phyloP scores from a whole-genome alignment of 805 yeast species.

The Metschnikowia cerradonensis region DNA sequence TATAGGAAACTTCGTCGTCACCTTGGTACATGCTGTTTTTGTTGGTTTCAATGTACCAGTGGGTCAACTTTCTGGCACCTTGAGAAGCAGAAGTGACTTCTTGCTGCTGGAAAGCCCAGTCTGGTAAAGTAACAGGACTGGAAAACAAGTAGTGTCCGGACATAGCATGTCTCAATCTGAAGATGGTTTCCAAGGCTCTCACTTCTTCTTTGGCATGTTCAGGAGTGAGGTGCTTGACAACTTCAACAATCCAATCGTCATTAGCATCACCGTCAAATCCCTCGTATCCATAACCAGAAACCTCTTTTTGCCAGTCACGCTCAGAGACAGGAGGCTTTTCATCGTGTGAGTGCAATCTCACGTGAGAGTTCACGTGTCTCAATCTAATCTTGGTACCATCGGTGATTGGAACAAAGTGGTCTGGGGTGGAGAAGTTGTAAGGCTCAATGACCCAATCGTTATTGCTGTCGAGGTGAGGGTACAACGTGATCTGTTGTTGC shows the following conservation, averaged over 20 bases:
- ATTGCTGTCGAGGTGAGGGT: constrained; percentile 73
- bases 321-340: constrained; percentile 74
- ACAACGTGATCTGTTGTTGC: constrained; percentile 78
- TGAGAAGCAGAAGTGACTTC: constrained; percentile 78
- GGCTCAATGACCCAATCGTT: constrained; percentile 71
- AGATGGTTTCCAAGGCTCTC: constrained; percentile 64
- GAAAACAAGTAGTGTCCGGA: constrained; percentile 74
- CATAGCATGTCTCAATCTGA: constrained; percentile 76
- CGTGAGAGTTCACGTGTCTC: constrained; percentile 50
- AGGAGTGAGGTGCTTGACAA: constrained; percentile 51
- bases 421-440: constrained; percentile 55
- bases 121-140: constrained; percentile 70
- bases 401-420: constrained; percentile 57
- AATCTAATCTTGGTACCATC: constrained; percentile 72
- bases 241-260: constrained; percentile 77
- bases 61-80: constrained; percentile 55
- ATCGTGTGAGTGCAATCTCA: constrained; percentile 81
- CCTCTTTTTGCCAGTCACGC: constrained; percentile 83
- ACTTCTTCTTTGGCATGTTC: constrained; percentile 51
- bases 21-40: constrained; percentile 44
- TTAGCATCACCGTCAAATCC: constrained; percentile 81
- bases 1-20: constrained; percentile 41
- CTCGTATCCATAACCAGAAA: constrained; percentile 68
- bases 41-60: constrained; percentile 76
- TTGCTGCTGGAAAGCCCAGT: constrained; percentile 81